Percentiles rank a stretch among this genome's conserved stretches.
phyloP scores from a whole-genome alignment of 192 early-diverging fungal species.

The Linderina pennispora region DNA sequence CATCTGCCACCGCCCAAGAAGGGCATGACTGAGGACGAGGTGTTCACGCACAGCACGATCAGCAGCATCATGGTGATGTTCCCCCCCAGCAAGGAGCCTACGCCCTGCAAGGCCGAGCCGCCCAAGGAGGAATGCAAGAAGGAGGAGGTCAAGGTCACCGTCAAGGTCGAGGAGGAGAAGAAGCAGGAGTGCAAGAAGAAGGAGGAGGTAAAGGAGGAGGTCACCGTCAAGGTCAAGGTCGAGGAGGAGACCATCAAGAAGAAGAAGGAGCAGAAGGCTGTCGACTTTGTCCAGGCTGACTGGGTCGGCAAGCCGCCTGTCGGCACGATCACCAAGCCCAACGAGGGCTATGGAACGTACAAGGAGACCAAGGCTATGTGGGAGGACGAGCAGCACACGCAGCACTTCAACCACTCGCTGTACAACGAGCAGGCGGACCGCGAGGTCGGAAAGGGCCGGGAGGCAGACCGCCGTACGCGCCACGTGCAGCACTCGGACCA shows the following conservation, averaged over 20 bases:
- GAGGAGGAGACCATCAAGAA: conserved; percentile 31
- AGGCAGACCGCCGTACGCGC: conserved; percentile 42
- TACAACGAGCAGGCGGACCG: conserved; percentile 50
- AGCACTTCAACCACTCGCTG: conserved; percentile 51
- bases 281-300: conserved; percentile 28
- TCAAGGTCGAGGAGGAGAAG: conserved; percentile 17
- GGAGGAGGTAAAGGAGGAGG: conserved; percentile 29
- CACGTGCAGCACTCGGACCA: conserved; percentile 49
- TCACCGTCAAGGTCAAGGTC: conserved; percentile 40
- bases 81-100: conserved; percentile 40
- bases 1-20: conserved; percentile 44
- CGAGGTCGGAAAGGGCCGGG: conserved; percentile 29
- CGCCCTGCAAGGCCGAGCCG: conserved; percentile 13
- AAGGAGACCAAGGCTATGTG: conserved; percentile 50
- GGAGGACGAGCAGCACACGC: conserved; percentile 50
- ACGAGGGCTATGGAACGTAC: conserved; percentile 50
- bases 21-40: conserved; percentile 43
- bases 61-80: conserved; percentile 42
- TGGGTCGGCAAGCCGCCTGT: conserved; percentile 40
- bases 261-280: conserved; percentile 33
- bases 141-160: conserved; percentile 30
- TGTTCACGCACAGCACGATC: conserved; percentile 39
- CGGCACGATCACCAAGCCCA: conserved; percentile 43
- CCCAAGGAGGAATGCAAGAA: not conserved
- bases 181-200: conserved; percentile 1